Conservation (phyloP, 257 asterid species). For the Gynochthodes officinalis region DNA sequence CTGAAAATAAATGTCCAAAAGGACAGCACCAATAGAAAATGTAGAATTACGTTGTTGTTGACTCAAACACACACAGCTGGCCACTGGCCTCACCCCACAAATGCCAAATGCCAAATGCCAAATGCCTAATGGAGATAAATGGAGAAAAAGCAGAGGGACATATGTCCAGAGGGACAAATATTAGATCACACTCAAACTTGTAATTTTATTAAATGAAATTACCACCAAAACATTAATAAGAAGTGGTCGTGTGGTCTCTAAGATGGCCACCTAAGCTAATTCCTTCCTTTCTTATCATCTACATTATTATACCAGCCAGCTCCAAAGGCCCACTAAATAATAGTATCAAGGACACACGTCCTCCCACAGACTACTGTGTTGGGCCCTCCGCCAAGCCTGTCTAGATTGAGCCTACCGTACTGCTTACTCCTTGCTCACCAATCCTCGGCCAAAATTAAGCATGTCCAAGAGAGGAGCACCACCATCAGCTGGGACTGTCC, state of each 20-base stretch:
- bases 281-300: slow-evolving; percentile 4
- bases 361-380: neutral
- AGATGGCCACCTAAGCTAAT: slow-evolving; percentile 15
- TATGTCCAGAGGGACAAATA: too few species aligned
- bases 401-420: neutral
- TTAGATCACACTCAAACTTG: too few species aligned
- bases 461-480: slow-evolving; percentile 11
- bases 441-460: neutral
- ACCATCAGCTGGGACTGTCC: slow-evolving; percentile 15
- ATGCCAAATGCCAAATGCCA: too few species aligned
- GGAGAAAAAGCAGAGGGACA: too few species aligned
- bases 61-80: too few species aligned
- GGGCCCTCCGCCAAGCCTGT: neutral
- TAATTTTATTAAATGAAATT: too few species aligned
- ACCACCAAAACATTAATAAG: too few species aligned
- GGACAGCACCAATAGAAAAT: too few species aligned
- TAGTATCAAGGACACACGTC: slow-evolving; percentile 18
- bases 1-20: too few species aligned
- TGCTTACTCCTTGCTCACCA: neutral
- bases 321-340: slow-evolving; percentile 17
- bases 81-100: too few species aligned
- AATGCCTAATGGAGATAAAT: too few species aligned
- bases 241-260: slow-evolving; percentile 9
- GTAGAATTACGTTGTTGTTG: too few species aligned
- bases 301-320: slow-evolving; percentile 5